phyloP scores from a whole-genome alignment of 352 stramenopile genomes.

The Pythium folliculosum region DNA sequence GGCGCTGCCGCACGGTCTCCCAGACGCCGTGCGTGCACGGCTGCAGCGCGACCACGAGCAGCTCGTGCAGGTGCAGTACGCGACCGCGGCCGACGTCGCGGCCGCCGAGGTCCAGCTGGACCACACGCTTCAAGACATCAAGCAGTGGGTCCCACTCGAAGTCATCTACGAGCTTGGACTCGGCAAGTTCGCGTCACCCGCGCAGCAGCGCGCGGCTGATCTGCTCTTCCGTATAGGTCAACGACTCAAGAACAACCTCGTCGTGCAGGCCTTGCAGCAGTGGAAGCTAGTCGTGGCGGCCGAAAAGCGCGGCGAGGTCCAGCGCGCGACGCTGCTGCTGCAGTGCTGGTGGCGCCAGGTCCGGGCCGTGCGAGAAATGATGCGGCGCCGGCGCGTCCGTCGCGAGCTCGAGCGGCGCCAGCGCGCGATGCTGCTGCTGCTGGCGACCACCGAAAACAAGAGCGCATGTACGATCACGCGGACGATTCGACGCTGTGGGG shows the following conservation, averaged over 20 bases:
- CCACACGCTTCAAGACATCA: constrained; percentile 50
- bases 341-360: constrained; percentile 74
- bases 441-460: constrained; percentile 49
- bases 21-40: constrained; percentile 1
- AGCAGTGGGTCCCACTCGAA: constrained; percentile 61
- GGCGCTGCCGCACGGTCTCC: constrained; percentile 1
- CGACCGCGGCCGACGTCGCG: constrained; percentile 21
- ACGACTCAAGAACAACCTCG: constrained; percentile 40
- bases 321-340: constrained; percentile 25
- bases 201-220: constrained; percentile 55
- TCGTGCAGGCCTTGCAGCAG: constrained; percentile 44
- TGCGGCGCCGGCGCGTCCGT: constrained; percentile 31
- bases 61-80: constrained; percentile 11
- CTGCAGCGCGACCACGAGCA: constrained; percentile 23
- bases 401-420: constrained; percentile 51
- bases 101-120: constrained; percentile 40
- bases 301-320: constrained; percentile 22
- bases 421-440: constrained; percentile 36
- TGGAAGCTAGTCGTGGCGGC: constrained; percentile 41
- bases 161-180: constrained; percentile 63
- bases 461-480: constrained; percentile 49
- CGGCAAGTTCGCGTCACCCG: constrained; percentile 61
- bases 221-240: constrained; percentile 48
- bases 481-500: constrained; percentile 34
- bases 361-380: constrained; percentile 31